phyloP scores from a whole-genome alignment of 192 early-diverging fungal species.

The Rhizophagus sp. region DNA sequence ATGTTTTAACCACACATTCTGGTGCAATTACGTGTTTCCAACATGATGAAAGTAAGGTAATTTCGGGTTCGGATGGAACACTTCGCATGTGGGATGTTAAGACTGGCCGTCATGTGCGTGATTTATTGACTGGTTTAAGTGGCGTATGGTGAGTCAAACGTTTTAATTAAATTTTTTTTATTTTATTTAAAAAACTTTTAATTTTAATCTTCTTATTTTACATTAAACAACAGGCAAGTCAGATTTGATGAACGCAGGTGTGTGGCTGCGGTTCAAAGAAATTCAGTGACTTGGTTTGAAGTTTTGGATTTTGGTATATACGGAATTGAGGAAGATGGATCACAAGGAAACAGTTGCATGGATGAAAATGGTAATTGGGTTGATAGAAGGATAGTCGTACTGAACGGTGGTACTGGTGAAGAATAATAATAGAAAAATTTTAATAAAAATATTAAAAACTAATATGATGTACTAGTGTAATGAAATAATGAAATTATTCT shows the following conservation, averaged over 20 bases:
- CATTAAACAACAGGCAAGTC: slow-evolving; percentile 52
- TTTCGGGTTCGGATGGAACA: slow-evolving; percentile 91
- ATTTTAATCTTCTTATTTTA: neutral
- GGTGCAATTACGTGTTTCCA: slow-evolving; percentile 99
- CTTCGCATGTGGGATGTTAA: slow-evolving; percentile 97
- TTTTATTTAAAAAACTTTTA: neutral
- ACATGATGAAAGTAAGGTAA: slow-evolving; percentile 89
- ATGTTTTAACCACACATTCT: slow-evolving; percentile 73
- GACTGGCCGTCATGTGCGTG: slow-evolving; percentile 79
- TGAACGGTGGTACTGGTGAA: neutral
- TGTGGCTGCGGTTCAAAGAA: slow-evolving; percentile 75
- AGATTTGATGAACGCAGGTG: slow-evolving; percentile 86
- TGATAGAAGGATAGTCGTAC: slow-evolving; percentile 5
- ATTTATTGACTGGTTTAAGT: slow-evolving; percentile 76
- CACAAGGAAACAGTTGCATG: neutral
- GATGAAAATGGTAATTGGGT: slow-evolving; percentile 22
- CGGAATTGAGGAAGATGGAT: slow-evolving; percentile 52
- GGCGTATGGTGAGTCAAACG: slow-evolving; percentile 74
- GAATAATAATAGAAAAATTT: neutral
- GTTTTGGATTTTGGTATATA: slow-evolving; percentile 77
- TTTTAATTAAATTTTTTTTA: neutral
- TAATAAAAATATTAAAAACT: neutral
- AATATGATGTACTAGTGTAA: neutral
- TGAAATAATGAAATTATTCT: no score
- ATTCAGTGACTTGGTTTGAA: slow-evolving; percentile 72